Percentiles rank a stretch among this genome's conserved stretches.
Evolutionary conservation across 1,284 basidiomycete species (phyloP).

Genomic region (Irpex rosettiformis): DNA sequence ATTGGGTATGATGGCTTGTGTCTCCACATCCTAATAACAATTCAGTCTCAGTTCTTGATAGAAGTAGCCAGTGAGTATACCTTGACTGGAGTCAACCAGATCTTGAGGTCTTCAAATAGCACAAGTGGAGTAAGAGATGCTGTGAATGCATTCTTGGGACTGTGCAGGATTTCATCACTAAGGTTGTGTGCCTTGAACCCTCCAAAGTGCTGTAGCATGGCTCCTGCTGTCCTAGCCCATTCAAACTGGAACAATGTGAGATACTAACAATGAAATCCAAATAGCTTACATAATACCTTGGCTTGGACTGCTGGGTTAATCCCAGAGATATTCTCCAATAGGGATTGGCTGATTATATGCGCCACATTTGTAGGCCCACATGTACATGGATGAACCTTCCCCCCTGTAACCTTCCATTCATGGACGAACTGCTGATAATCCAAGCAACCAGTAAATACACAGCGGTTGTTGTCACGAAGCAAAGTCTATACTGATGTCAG

Average conservation of each 20-base stretch:
- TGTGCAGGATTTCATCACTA: constrained; percentile 8
- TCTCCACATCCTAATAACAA: neutral
- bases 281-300: neutral
- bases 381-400: neutral
- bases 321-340: constrained; percentile 1
- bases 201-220: constrained; percentile 1
- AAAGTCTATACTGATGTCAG: neutral
- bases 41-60: neutral
- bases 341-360: constrained; percentile 13
- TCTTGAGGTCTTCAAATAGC: neutral
- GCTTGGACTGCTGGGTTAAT: neutral
- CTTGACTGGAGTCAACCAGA: neutral
- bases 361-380: constrained; percentile 8
- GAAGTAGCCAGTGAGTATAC: neutral
- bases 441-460: neutral
- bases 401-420: neutral
- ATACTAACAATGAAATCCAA: neutral
- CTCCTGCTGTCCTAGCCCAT: constrained; percentile 2
- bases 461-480: neutral
- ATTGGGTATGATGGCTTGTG: neutral
- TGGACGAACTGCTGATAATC: neutral
- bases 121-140: neutral
- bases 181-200: constrained; percentile 6
- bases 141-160: constrained; percentile 14
- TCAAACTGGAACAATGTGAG: neutral